Conservation (phyloP, 2,329 filamentous ascomycete genomes). For the Aspergillus sp. region DNA sequence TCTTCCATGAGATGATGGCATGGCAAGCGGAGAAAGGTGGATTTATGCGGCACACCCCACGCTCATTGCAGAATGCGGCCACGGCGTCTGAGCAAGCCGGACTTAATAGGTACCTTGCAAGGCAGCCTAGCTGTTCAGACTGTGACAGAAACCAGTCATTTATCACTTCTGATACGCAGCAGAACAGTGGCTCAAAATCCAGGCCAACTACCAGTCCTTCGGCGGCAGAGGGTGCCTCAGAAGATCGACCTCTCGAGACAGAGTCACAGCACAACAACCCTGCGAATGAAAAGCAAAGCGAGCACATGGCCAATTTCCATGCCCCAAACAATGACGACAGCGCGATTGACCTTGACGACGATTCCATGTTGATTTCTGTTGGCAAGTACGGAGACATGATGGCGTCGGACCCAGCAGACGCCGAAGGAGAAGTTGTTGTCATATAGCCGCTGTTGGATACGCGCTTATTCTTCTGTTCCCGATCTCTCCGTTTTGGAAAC, state of each 20-base stretch:
- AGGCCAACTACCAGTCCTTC: slow-evolving; percentile 13
- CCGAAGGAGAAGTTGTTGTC: slow-evolving; percentile 38
- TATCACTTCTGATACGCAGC: slow-evolving; percentile 10
- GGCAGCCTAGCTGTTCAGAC: slow-evolving; percentile 10
- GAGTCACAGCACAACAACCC: slow-evolving; percentile 13
- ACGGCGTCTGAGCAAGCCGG: slow-evolving; percentile 15
- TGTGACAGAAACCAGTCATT: slow-evolving; percentile 9
- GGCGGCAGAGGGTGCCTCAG: slow-evolving; percentile 9
- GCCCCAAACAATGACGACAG: slow-evolving; percentile 54
- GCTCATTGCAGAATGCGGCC: slow-evolving; percentile 19
- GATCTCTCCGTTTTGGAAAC: slow-evolving; percentile 13
- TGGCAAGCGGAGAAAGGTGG: slow-evolving; percentile 87
- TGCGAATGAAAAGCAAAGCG: slow-evolving; percentile 36
- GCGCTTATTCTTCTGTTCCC: slow-evolving; percentile 8
- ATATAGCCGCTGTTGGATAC: slow-evolving; percentile 21
- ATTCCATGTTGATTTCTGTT: slow-evolving; percentile 33
- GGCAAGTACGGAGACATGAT: slow-evolving; percentile 39
- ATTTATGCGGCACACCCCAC: slow-evolving; percentile 56
- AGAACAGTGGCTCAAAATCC: slow-evolving; percentile 8
- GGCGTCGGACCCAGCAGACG: slow-evolving; percentile 36
- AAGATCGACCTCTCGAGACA: slow-evolving; percentile 9
- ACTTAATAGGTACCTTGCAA: slow-evolving; percentile 14
- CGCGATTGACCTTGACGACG: slow-evolving; percentile 57
- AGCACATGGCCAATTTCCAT: slow-evolving; percentile 27
- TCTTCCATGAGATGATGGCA: slow-evolving; percentile 86